These are phyloP conservation scores for Calocybe gangraenosa DNA, from an alignment of 768 basidiomycete species.

Conservation along the genomic window DNA sequence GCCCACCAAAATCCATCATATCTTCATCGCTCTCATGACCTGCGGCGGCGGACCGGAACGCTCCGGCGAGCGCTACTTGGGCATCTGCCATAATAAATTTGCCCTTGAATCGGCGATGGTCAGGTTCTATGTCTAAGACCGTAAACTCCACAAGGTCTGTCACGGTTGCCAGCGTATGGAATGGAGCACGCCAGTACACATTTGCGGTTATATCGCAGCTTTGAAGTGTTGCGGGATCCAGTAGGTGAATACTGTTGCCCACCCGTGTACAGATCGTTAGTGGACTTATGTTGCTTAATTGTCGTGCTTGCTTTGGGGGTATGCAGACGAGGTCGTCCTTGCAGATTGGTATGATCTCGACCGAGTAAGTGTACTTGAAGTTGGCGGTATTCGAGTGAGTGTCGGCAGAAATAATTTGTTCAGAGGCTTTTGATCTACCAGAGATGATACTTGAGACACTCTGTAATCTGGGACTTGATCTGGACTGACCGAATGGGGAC, in stretches of 20 bases:
- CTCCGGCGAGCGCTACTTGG: conserved; percentile 83
- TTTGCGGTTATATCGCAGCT: conserved; percentile 72
- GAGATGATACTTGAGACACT: too few relatives aligned
- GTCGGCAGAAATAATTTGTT: conserved; percentile 91
- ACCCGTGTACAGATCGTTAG: conserved; percentile 87
- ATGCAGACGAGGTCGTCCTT: conserved; percentile 97
- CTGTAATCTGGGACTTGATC: too few relatives aligned
- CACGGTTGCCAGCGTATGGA: conserved; percentile 76
- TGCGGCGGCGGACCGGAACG: conserved; percentile 54
- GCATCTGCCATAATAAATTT: conserved; percentile 79
- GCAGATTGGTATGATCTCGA: conserved; percentile 95
- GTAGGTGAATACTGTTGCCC: conserved; percentile 78
- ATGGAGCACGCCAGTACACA: conserved; percentile 90
- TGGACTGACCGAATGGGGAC: conserved; percentile 81
- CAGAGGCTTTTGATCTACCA: conserved; percentile 82
- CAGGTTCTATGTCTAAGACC: conserved; percentile 89
- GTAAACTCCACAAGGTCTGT: conserved; percentile 93
- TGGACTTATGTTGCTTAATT: conserved; percentile 84
- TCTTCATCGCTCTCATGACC: conserved; percentile 35
- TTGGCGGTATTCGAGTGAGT: conserved; percentile 91
- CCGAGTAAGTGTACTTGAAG: conserved; percentile 96
- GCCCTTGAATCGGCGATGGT: conserved; percentile 51
- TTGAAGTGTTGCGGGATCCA: conserved; percentile 87
- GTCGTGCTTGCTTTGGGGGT: conserved; percentile 75
- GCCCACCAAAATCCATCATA: conserved; percentile 60